Conservation (phyloP, 495 filamentous ascomycete genomes). For the Astrothelium macrocarpum region DNA sequence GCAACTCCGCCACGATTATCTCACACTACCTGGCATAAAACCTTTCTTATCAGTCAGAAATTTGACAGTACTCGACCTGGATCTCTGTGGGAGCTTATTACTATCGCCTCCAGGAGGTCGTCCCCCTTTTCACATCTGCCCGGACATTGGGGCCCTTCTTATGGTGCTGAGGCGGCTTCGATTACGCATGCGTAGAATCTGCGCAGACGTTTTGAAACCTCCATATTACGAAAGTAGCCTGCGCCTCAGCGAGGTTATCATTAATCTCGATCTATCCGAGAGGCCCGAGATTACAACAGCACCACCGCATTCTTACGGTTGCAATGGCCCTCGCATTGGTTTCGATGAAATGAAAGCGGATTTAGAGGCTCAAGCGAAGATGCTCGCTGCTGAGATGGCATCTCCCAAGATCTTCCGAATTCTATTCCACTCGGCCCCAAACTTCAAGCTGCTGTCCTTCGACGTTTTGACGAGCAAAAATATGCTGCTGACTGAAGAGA, state of each 20-base stretch:
- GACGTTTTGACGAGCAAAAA: conserved; percentile 12
- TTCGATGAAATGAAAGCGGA: background rate
- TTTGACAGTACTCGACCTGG: background rate
- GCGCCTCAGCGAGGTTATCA: conserved; percentile 3
- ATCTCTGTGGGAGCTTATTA: background rate
- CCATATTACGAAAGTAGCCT: conserved; percentile 1
- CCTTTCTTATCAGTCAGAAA: background rate
- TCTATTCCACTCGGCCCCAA: conserved; percentile 10
- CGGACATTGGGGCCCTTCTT: conserved; percentile 9
- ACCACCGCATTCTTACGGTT: background rate
- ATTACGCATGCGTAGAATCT: conserved; percentile 10
- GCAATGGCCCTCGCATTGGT: background rate
- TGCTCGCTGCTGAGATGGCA: conserved; percentile 3
- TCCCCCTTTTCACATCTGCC: background rate
- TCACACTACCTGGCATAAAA: background rate
- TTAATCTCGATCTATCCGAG: conserved; percentile 8
- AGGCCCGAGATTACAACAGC: background rate
- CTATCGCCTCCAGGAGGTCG: background rate
- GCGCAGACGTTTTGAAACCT: conserved; percentile 1
- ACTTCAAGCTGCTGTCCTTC: conserved; percentile 11
- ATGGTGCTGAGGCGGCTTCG: conserved; percentile 3
- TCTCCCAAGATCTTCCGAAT: conserved; percentile 12
- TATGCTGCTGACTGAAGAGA: conserved; percentile 4
- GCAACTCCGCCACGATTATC: background rate
- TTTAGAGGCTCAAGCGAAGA: background rate